Percentiles rank a stretch among this genome's conserved stretches.
Conservation (phyloP, 495 filamentous ascomycete genomes). For the Hypomontagnella monticulosa region DNA sequence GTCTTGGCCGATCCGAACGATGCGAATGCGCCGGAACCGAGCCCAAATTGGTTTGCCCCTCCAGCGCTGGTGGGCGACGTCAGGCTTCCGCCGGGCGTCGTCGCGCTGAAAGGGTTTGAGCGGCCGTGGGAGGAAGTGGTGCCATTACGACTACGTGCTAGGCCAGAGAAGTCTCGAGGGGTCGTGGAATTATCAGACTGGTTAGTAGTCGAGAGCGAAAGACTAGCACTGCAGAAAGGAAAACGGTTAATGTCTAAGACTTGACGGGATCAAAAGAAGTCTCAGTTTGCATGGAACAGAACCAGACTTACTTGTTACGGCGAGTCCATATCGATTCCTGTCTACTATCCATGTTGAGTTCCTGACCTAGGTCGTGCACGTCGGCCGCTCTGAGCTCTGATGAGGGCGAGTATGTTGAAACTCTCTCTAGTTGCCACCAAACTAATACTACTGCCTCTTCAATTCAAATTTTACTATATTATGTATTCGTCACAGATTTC, state of each 20-base stretch:
- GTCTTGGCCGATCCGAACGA: conserved; percentile 90
- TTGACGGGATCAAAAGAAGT: neutral
- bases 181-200: conserved; percentile 71
- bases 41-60: conserved; percentile 90
- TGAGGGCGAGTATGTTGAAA: conserved; percentile 39
- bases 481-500: neutral
- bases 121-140: conserved; percentile 80
- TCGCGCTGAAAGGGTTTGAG: conserved; percentile 86
- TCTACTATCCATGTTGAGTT: conserved; percentile 55
- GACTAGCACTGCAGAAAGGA: conserved; percentile 72
- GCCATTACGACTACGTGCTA: conserved; percentile 54
- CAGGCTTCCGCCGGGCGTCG: conserved; percentile 72
- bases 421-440: conserved; percentile 31
- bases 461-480: conserved; percentile 23
- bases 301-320: conserved; percentile 81
- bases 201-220: conserved; percentile 81
- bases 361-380: conserved; percentile 8
- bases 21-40: conserved; percentile 95
- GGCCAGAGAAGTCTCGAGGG: conserved; percentile 61
- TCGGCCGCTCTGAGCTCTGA: conserved; percentile 30
- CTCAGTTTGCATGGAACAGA: neutral
- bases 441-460: neutral
- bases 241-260: conserved; percentile 19
- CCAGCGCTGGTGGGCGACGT: conserved; percentile 87
- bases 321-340: conserved; percentile 79